Conservation (phyloP, 2,329 filamentous ascomycete species). For the Aspergillus chevalieri region DNA sequence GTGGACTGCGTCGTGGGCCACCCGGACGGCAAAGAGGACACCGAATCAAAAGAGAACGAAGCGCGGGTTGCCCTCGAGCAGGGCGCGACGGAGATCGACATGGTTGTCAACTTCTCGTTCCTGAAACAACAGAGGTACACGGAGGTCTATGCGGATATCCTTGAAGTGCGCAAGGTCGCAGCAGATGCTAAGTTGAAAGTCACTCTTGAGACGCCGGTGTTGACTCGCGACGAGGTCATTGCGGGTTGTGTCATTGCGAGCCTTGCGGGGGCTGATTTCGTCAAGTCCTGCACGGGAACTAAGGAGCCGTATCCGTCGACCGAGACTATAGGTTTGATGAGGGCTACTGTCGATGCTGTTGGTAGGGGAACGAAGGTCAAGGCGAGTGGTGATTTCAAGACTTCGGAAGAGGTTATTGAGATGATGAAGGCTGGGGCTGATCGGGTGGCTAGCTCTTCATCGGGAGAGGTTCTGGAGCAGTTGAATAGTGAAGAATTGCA, state of each 20-base stretch:
- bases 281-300: conserved; percentile 58
- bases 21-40: conserved; percentile 52
- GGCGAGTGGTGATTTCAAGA: conserved; percentile 53
- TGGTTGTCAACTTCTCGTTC: conserved; percentile 52
- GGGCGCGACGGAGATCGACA: conserved; percentile 53
- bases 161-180: conserved; percentile 45
- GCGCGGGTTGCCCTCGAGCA: conserved; percentile 43
- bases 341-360: conserved; percentile 41
- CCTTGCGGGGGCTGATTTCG: conserved; percentile 51
- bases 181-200: conserved; percentile 46
- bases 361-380: conserved; percentile 47
- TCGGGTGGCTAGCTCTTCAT: conserved; percentile 52
- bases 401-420: conserved; percentile 43
- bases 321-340: conserved; percentile 51
- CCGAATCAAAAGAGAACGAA: conserved; percentile 48
- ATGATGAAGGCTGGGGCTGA: conserved; percentile 54
- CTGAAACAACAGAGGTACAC: conserved; percentile 43
- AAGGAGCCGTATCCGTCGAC: conserved; percentile 49
- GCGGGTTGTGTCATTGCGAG: conserved; percentile 49
- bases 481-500: conserved; percentile 16
- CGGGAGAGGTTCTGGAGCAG: conserved; percentile 51
- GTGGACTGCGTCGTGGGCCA: conserved; percentile 57
- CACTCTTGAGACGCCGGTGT: conserved; percentile 54
- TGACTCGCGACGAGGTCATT: conserved; percentile 45
- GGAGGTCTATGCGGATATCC: conserved; percentile 49